Evolutionary conservation across 2,329 filamentous ascomycete genomes (phyloP).

Genomic region (Paramyrothecium sp.): DNA sequence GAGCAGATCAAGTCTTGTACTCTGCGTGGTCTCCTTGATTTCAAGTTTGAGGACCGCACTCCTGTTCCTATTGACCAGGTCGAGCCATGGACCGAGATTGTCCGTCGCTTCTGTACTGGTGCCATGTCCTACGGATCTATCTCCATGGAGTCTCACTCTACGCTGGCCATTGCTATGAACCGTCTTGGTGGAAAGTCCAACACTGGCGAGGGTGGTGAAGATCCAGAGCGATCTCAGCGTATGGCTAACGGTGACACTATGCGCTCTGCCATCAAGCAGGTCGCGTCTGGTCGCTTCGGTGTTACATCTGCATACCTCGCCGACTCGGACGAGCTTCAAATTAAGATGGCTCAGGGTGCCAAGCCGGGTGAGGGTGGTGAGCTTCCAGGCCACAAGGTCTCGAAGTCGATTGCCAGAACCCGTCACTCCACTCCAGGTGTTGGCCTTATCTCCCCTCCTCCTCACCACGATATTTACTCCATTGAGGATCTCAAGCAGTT

Average conservation of each 20-base stretch:
- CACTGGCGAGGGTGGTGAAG: conserved; percentile 95
- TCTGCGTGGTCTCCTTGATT: conserved; percentile 89
- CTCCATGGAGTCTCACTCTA: conserved; percentile 97
- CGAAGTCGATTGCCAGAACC: conserved; percentile 88
- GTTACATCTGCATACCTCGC: conserved; percentile 93
- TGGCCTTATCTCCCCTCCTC: conserved; percentile 91
- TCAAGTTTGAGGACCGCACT: conserved; percentile 84
- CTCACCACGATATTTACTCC: conserved; percentile 97
- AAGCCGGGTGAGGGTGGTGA: conserved; percentile 98
- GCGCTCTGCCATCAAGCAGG: conserved; percentile 96
- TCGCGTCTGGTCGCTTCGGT: conserved; percentile 93
- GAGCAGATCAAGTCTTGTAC: conserved; percentile 97
- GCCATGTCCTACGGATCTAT: conserved; percentile 99
- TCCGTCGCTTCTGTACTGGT: conserved; percentile 92
- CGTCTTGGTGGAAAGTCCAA: conserved; percentile 95
- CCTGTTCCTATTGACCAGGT: conserved; percentile 94
- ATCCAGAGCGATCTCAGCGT: conserved; percentile 82
- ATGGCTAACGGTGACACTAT: conserved; percentile 94
- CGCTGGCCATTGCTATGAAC: conserved; percentile 95
- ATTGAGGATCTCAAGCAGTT: conserved; percentile 98
- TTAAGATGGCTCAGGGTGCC: conserved; percentile 98
- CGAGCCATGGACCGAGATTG: conserved; percentile 97
- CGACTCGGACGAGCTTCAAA: conserved; percentile 93
- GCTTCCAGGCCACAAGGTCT: conserved; percentile 94
- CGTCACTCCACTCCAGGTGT: conserved; percentile 96